Evolutionary conservation across 2,329 filamentous ascomycete species (phyloP), one percentile per base, ranked within the genome.

Genomic region (Fonsecaea pugnacius): DNA sequence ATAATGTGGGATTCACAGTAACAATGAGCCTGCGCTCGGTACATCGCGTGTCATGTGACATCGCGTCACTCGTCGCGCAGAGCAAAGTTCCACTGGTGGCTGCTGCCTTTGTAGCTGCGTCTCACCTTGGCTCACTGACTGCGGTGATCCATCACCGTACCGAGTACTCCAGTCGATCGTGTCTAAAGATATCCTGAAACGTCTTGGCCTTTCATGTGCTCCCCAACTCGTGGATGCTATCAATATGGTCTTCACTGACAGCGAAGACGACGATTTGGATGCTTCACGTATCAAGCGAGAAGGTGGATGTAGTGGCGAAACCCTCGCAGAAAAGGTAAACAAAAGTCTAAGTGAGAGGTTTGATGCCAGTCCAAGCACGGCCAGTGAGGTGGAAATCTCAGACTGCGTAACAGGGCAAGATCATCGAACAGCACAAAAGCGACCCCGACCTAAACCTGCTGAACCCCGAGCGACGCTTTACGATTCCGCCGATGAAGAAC

Each of bases 241-340:
- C 55, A 58, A 46, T 6, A 67, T 70, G 66, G 59, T 64, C 10
- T 64, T 67, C 53, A 64, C 64, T 51, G 63, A 70, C 46, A 68
- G 61, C 62, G 68, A 71, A 60, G 67, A 69, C 32, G 59, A 67
- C 60, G 68, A 69, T 38, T 36, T 66, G 12, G 69, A 69, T 24
- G 52, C 33, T 10, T 60, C 63, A 6, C 54, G 52, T 27, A 53
- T 60, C 46, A 62, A 60, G 52, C 52, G 36, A 18, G 43, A 63
- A 54, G n/a, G 50, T 32, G 30, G 36, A 33, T 21, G n/a, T 32
- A 18, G 32, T n/a, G 16, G 12, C 21, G 36, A 55, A 48, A 57
- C 35, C 35, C 16, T 27, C 36, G 52, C 63, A 30, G 40, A 43
- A 43, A 55, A 57, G 40, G 36, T 50, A n/a, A 59, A 62, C 36